These are phyloP conservation scores for Patellifolia procumbens DNA, from an alignment of 179 eudicot species.

Conservation along the genomic window DNA sequence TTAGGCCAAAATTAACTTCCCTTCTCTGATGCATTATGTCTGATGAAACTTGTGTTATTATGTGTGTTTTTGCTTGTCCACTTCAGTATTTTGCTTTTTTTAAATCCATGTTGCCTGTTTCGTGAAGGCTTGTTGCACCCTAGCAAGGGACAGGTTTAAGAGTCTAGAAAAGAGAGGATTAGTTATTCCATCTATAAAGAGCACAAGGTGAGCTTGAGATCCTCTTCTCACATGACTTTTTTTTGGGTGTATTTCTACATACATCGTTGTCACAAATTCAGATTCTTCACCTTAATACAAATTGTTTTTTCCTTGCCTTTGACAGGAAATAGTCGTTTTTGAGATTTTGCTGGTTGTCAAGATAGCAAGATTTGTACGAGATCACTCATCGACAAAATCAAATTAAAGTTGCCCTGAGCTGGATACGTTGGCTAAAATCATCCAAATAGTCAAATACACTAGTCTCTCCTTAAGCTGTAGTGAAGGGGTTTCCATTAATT, in stretches of 20 bases:
- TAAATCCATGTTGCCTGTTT: not conserved
- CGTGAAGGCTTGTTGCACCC: constrained; percentile 77
- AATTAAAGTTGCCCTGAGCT: not conserved
- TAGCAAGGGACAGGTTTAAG: constrained; percentile 88
- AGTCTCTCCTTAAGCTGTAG: not conserved
- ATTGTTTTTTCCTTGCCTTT: not conserved
- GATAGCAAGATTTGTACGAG: not conserved
- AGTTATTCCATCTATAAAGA: constrained; percentile 69
- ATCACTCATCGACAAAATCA: not conserved
- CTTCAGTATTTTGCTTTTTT: not conserved
- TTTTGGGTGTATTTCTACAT: not conserved
- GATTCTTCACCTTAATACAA: not conserved
- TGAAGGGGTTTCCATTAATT: not conserved
- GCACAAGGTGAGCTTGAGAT: constrained; percentile 38
- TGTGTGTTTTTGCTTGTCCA: not conserved
- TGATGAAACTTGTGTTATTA: not conserved
- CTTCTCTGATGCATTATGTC: not conserved
- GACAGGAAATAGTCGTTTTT: not conserved
- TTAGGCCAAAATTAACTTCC: not conserved
- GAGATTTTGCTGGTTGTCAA: not conserved
- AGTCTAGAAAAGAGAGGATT: constrained; percentile 95
- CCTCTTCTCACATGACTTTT: not conserved
- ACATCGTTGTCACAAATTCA: not conserved
- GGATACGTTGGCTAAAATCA: not conserved
- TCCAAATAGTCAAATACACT: not conserved